Base-by-base conservation (phyloP, 208 protist species). In the Leishmania amazonensis region DNA sequence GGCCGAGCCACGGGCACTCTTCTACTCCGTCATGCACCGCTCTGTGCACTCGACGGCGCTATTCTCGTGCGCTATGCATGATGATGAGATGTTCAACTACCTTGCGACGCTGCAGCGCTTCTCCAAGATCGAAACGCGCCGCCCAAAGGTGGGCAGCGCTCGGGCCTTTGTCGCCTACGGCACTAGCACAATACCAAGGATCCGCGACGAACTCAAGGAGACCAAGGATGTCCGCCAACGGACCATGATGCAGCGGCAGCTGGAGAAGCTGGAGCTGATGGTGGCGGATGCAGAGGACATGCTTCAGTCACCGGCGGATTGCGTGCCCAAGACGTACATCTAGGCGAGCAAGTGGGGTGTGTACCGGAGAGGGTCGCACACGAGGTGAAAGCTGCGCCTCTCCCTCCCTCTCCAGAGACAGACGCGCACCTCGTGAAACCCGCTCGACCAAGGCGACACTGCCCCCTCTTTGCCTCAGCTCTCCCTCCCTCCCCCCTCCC, bases 11-110 rank as follows among this genome's bases (percentile, higher is more conserved):
- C 89, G 92, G 28, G 88, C 89, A 42, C 82, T 96, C 73, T 96
- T 93, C 79, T 93, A 96, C 86, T 91, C 91, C 13, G 92, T 84
- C 4, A 81, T 96, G 47, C 90, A 94, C 80, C 87, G 92, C 85
- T 88, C 89, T 75, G 85, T 91, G 53, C 83, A 93, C 80, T 87
- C 86, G 49, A 85, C 81, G 19, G 89, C 89, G 1, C 70, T 94
- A 51, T 88, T 96, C 77, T 92, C 87, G 19, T 76, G 72, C 62
- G 78, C 45, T 5, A 70, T 77, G 79, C 85, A 64, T 13, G 82
- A 88, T 72, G 78, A 78, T 7, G 81, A 84, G 60, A 70, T 88
- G 19, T 81, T 86, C 53, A 87, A 73, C 76, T 89, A 87, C 79
- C 77, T 96, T 11, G 76, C 58, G 7, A 91, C 90, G 68, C 84